Evolutionary conservation across 805 yeast species (phyloP), one percentile per base, ranked within the genome.

Genomic region (Wickerhamiella allomyrinae): DNA sequence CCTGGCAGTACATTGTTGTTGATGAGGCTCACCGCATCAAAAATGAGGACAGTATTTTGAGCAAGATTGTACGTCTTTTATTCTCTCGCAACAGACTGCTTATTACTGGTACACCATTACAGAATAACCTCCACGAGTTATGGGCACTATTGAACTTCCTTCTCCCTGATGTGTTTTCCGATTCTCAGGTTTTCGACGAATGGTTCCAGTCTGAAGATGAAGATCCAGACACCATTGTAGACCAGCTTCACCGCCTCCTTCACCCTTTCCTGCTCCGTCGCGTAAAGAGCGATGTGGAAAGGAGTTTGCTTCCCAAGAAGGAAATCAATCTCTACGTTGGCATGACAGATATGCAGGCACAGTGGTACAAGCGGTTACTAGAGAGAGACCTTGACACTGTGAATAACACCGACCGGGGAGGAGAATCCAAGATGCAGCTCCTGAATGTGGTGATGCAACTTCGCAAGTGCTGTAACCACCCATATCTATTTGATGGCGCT

Each of bases 21-120:
- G 98, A 89, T 61, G 96, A 87, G 60, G 97, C 97, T 2, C 98
- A 89, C 60, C 73, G 97, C 57, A 89, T 89, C 56, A 89, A 89
- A 57, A 91, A 91, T 57, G 97, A 91, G 58, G 94, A 85, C 55
- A 77, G 89, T 46, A 77, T 91, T 20, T 66, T 89, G 37, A 84
- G 95, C 1, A 95, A 85, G 57, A 87, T 91, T 52, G 87, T 91
- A 47, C 73, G 97, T 49, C 61, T 85, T 11, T 84, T 89, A 56
- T 82, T 82, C 57, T 85, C 95, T 7, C 74, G 77, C 45, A 83
- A 84, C 55, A 69, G 98, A 47, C 65, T 89, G 20, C 67, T 89
- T 39, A 86, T 89, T 47, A 89, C 98, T 0, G 98, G 98, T 49
- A 89, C 98, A 0, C 98, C 98, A 0, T 64, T 89, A 41, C 98